Percentiles rank a stretch among this genome's conserved stretches.
Conservation (phyloP, 768 basidiomycete species). For the Pulveroboletus ravenelii region DNA sequence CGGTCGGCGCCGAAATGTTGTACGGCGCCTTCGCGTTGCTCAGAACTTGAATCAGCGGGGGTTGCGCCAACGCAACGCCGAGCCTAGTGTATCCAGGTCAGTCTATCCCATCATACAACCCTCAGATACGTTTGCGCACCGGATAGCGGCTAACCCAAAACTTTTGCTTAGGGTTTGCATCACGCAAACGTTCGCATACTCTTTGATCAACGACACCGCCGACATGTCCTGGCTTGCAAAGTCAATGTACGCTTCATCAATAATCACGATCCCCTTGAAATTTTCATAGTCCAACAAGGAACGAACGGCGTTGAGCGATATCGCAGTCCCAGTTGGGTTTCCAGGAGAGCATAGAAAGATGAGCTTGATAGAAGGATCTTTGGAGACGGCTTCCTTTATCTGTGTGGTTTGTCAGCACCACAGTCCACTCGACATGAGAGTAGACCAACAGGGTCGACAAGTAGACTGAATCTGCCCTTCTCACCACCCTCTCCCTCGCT, state of each 20-base stretch:
- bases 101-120: background rate
- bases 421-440: background rate
- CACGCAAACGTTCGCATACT: constrained; percentile 89
- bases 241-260: constrained; percentile 98
- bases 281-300: constrained; percentile 68
- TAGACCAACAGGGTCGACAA: constrained; percentile 62
- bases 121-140: constrained; percentile 44
- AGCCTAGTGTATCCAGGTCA: constrained; percentile 45
- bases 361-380: constrained; percentile 79
- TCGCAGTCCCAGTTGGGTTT: constrained; percentile 89
- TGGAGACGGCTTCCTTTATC: constrained; percentile 66
- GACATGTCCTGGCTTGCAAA: constrained; percentile 64
- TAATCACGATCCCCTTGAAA: constrained; percentile 88
- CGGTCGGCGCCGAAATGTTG: constrained; percentile 90
- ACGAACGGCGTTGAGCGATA: constrained; percentile 67
- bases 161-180: constrained; percentile 96
- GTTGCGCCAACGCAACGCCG: constrained; percentile 86
- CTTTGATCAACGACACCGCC: constrained; percentile 65
- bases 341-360: constrained; percentile 96
- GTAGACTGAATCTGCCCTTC: constrained; percentile 65
- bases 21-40: constrained; percentile 97
- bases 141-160: constrained; percentile 92
- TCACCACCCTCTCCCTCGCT: constrained; percentile 69
- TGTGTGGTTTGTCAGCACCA: constrained; percentile 28
- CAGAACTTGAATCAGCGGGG: constrained; percentile 84